Evolutionary conservation across 2,329 filamentous ascomycete species (phyloP), one percentile per base, ranked within the genome.

Genomic region (Fusarium humuli): DNA sequence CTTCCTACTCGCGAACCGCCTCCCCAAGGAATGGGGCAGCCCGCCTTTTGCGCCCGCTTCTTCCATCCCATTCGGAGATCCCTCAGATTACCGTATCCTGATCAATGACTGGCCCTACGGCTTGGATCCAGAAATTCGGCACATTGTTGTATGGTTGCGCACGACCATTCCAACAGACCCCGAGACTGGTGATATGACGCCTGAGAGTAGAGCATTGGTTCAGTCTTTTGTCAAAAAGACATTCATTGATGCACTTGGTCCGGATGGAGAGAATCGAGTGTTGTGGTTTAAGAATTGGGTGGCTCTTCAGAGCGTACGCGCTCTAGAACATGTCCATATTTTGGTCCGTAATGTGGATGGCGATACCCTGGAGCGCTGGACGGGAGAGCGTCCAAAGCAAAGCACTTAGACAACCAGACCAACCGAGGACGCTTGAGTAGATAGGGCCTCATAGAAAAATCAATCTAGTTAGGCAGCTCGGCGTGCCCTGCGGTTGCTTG

Each of bases 271-370:
- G 60, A 80, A 84, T 8, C 82, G 81, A 50, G 88, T 91, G 46
- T 78, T 94, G 65, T 98, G 94, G 94, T 98, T 98, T 82, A 97
- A 95, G 86, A 98, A 98, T 75, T 97, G 94, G 94, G 90, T 89
- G 64, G 89, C 90, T 27, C 82, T 98, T 77, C 97, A 98, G 83
- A 97, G 93, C 74, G 92, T 98, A 44, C 89, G 94, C 74, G 88
- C 92, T 5, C 84, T 98, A 48, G 94, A 97, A 82, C 95, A 98
- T 79, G 91, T 98, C 75, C 95, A 98, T 80, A 89, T 98, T 34
- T 77, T 91, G 74, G 87, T 91, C 53, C 85, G 81, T 57, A 83
- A 87, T 72, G 87, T 84, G 25, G 83, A 83, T 48, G 81, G 84
- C 30, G 84, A 84, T 29, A 77, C 85, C 61, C 67, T 91, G 62